phyloP scores from a whole-genome alignment of 2,329 filamentous ascomycete species.

The Aspergillus nomiae region DNA sequence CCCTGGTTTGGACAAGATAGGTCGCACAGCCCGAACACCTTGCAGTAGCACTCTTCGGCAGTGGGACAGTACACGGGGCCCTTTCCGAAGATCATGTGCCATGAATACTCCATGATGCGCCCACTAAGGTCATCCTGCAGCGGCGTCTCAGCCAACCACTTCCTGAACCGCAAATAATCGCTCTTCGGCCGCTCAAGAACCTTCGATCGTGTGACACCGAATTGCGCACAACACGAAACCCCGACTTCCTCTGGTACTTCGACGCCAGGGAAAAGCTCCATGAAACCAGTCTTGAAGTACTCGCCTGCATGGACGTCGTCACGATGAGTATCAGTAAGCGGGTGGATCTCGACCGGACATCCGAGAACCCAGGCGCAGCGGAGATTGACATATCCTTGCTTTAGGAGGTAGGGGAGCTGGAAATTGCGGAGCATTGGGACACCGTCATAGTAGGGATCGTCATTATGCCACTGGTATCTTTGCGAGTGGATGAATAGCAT shows the following conservation, averaged over 20 bases:
- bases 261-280: conserved; percentile 49
- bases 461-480: conserved; percentile 52
- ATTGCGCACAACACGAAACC: conserved; percentile 58
- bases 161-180: conserved; percentile 52
- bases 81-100: conserved; percentile 64
- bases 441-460: conserved; percentile 55
- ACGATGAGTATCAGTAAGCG: conserved; percentile 45
- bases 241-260: conserved; percentile 49
- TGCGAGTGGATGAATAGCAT: conserved; percentile 45
- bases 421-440: conserved; percentile 52
- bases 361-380: conserved; percentile 56
- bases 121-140: conserved; percentile 54
- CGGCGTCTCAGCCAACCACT: conserved; percentile 52
- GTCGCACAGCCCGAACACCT: conserved; percentile 64
- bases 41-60: conserved; percentile 66
- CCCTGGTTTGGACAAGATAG: conserved; percentile 44
- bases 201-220: conserved; percentile 53
- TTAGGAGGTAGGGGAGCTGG: conserved; percentile 50
- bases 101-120: conserved; percentile 60
- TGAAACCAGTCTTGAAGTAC: conserved; percentile 52
- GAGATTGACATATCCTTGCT: conserved; percentile 57
- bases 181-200: conserved; percentile 47
- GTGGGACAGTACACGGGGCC: conserved; percentile 62
- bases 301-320: conserved; percentile 51
- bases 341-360: conserved; percentile 55